Evolutionary conservation across 2,329 filamentous ascomycete species (phyloP), one percentile per base, ranked within the genome.

Genomic region (Lecanicillium sp.): DNA sequence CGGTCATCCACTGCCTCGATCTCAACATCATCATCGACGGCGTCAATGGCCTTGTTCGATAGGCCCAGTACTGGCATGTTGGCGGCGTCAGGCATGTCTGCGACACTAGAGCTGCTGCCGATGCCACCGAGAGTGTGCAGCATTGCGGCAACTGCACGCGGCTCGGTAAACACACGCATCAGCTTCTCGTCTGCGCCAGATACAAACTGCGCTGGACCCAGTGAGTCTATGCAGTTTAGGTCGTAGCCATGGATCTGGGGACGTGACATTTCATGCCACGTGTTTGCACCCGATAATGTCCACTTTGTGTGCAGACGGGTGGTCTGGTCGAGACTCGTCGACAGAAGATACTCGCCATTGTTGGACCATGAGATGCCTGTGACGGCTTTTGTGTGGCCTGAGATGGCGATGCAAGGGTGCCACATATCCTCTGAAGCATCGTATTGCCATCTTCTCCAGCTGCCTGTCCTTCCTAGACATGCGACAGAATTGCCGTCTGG

Each of bases 181-280:
- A 98, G 76, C 63, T 98, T 98, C 67, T 98, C 92, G 48, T 98
- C 92, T 3, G 92, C 92, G 6, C 92, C 92, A 3, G 89, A 94
- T 16, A 96, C 83, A 55, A 98, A 98, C 49, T 82, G 83, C 7
- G 77, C 72, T 7, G 74, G 61, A 7, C 78, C 80, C 5, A 95
- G 68, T 1, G 80, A 75, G 53, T 88, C 84, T 46, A 96, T 80
- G 58, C 92, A 96, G 66, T 96, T 98, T 39, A 98, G 73, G 58
- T 98, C 90, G 58, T 98, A 98, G 28, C 92, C 92, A 57, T 98
- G 92, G 47, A 98, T 98, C 58, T 98, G 92, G 4, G 92, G 92
- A 35, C 92, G 73, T 1, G 89, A 83, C 68, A 96, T 88, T 59
- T 98, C 92, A 60, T 96, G 90, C 92, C 92, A 98, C 9, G 86